Evolutionary conservation across 176 grass and related monocot species (phyloP).

Genomic region (Hordeum marinum): DNA sequence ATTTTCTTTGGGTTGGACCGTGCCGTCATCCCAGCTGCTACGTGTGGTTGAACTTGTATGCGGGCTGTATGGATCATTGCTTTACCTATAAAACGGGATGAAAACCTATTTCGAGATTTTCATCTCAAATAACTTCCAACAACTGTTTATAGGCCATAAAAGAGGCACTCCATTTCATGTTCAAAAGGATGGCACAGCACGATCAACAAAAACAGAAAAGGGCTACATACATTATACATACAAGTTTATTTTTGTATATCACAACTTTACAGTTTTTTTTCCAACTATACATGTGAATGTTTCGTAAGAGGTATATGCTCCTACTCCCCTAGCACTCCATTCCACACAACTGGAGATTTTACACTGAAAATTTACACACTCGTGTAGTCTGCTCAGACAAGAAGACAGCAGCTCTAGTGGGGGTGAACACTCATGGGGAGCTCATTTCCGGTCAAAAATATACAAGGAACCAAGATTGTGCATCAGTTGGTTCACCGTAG

Average conservation of each 20-base stretch:
- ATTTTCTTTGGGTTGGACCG: too few species aligned
- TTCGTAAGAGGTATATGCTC: neutral
- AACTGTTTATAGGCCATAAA: neutral
- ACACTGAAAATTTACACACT: constrained; percentile 27
- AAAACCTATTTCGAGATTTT: too few species aligned
- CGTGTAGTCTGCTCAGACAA: constrained; percentile 24
- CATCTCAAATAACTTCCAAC: neutral
- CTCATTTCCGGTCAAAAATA: constrained; percentile 29
- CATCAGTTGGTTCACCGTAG: constrained; percentile 1
- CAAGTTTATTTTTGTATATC: neutral
- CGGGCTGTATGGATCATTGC: too few species aligned
- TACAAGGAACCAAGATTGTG: constrained; percentile 36
- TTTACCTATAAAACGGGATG: too few species aligned
- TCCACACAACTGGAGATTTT: neutral
- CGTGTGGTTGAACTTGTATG: too few species aligned
- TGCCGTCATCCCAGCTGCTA: too few species aligned
- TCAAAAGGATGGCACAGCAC: neutral
- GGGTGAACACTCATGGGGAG: neutral
- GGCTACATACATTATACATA: neutral
- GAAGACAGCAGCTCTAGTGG: neutral
- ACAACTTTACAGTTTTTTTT: constrained; percentile 12
- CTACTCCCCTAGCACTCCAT: neutral
- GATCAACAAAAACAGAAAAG: neutral
- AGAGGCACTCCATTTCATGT: neutral
- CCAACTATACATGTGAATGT: constrained; percentile 11